Evolutionary conservation across 1,284 basidiomycete genomes (phyloP).

Genomic region (Rhodotorula sp.): DNA sequence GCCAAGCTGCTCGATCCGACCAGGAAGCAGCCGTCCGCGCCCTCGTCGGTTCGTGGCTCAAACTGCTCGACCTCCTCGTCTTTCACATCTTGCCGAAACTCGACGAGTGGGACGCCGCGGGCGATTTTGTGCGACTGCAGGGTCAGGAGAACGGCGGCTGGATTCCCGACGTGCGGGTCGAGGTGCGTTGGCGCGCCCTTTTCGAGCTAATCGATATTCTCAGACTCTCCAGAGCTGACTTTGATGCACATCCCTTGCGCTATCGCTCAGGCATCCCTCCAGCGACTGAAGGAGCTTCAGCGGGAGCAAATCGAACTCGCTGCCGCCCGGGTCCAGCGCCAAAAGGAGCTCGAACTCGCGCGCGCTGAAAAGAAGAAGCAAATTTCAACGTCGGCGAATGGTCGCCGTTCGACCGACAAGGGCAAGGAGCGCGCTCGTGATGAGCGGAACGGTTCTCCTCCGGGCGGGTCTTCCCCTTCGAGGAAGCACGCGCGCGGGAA

Average conservation of each 20-base stretch:
- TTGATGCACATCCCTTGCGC: neutral
- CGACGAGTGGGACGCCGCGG: constrained; percentile 41
- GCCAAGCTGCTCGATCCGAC: neutral
- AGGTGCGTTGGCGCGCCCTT: constrained; percentile 17
- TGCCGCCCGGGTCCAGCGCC: constrained; percentile 11
- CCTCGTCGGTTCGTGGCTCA: constrained; percentile 31
- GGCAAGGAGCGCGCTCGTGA: constrained; percentile 22
- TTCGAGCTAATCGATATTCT: neutral
- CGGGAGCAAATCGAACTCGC: constrained; percentile 8
- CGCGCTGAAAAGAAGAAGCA: constrained; percentile 15
- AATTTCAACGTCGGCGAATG: neutral
- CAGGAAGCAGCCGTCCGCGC: neutral
- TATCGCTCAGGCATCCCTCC: constrained; percentile 20
- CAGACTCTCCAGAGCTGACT: neutral
- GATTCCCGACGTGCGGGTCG: constrained; percentile 34
- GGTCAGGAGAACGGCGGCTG: constrained; percentile 37
- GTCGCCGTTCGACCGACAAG: constrained; percentile 13
- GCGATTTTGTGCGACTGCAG: constrained; percentile 32
- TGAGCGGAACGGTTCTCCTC: neutral
- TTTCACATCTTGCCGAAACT: constrained; percentile 34
- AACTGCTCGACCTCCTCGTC: constrained; percentile 29
- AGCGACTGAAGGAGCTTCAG: constrained; percentile 8
- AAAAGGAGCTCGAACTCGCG: constrained; percentile 26
- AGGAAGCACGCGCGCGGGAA: neutral
- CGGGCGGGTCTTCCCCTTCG: constrained; percentile 6